phyloP scores from a whole-genome alignment of 441 rosid species.

The Erysimum cheiri region DNA sequence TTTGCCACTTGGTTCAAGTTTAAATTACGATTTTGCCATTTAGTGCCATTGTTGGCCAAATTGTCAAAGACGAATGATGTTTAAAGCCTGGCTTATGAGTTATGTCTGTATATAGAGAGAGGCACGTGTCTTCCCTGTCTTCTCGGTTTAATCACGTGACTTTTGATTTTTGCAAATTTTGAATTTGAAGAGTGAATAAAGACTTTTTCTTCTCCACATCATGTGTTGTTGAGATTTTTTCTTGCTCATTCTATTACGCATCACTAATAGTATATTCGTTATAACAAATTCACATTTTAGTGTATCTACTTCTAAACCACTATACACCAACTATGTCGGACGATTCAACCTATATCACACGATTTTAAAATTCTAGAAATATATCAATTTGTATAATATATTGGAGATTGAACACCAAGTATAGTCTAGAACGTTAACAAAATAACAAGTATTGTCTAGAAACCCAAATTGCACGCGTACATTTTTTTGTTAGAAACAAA shows the following conservation, averaged over 20 bases:
- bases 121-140: conserved; percentile 39
- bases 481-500: neutral
- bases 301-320: conserved; percentile 26
- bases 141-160: conserved; percentile 43
- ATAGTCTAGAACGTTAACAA: too few relatives aligned
- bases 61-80: conserved; percentile 30
- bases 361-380: neutral
- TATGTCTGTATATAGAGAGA: neutral
- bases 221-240: conserved; percentile 35
- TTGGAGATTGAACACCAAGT: too few relatives aligned
- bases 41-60: conserved; percentile 20
- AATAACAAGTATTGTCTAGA: neutral
- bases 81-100: conserved; percentile 9
- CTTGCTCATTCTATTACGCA: conserved; percentile 17
- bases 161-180: neutral
- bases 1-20: conserved; percentile 30
- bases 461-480: neutral
- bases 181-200: neutral
- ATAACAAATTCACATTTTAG: neutral
- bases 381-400: neutral
- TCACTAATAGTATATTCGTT: conserved; percentile 13
- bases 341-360: conserved; percentile 22
- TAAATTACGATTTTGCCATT: conserved; percentile 47
- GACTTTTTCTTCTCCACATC: conserved; percentile 39
- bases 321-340: conserved; percentile 30